Conservation (phyloP, 2,329 filamentous ascomycete species). For the Apiospora hydei region DNA sequence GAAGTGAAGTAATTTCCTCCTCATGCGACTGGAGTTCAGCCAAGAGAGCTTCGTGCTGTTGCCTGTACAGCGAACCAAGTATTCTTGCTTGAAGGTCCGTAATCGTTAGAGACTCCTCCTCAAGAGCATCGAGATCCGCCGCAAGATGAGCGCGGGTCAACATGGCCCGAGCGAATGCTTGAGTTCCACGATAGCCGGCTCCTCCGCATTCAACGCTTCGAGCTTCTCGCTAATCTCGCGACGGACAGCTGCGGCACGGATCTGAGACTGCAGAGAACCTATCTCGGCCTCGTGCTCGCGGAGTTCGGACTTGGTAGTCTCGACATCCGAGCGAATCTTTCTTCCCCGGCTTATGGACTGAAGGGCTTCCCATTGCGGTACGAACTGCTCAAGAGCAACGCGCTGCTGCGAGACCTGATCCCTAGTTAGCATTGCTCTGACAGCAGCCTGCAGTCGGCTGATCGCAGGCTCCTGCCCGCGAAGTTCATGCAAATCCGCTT, state of each 20-base stretch:
- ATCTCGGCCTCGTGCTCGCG: slow-evolving; percentile 52
- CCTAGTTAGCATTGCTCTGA: slow-evolving; percentile 68
- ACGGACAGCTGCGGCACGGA: slow-evolving; percentile 63
- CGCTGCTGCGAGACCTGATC: slow-evolving; percentile 58
- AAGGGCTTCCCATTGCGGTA: slow-evolving; percentile 58
- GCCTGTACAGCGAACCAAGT: slow-evolving; percentile 70
- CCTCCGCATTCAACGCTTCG: slow-evolving; percentile 49
- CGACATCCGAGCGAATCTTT: slow-evolving; percentile 53
- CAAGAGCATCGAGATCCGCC: slow-evolving; percentile 61
- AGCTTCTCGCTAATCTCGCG: slow-evolving; percentile 57
- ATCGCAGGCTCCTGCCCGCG: slow-evolving; percentile 58
- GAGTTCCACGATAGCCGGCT: slow-evolving; percentile 59
- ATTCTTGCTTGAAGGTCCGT: slow-evolving; percentile 70
- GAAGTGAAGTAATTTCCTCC: slow-evolving; percentile 71
- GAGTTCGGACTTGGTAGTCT: slow-evolving; percentile 57
- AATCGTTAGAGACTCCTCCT: slow-evolving; percentile 63
- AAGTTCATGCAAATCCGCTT: slow-evolving; percentile 59
- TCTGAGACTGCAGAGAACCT: slow-evolving; percentile 57
- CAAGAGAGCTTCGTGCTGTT: slow-evolving; percentile 68
- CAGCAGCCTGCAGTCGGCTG: slow-evolving; percentile 68
- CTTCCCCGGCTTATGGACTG: slow-evolving; percentile 57
- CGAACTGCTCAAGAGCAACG: slow-evolving; percentile 58
- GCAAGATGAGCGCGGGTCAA: slow-evolving; percentile 60
- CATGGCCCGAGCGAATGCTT: slow-evolving; percentile 69
- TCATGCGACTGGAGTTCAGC: slow-evolving; percentile 74